Evolutionary conservation across 305 asterid genomes (phyloP), one percentile per base, ranked within the genome.

Genomic region (Fraxinus ornus): DNA sequence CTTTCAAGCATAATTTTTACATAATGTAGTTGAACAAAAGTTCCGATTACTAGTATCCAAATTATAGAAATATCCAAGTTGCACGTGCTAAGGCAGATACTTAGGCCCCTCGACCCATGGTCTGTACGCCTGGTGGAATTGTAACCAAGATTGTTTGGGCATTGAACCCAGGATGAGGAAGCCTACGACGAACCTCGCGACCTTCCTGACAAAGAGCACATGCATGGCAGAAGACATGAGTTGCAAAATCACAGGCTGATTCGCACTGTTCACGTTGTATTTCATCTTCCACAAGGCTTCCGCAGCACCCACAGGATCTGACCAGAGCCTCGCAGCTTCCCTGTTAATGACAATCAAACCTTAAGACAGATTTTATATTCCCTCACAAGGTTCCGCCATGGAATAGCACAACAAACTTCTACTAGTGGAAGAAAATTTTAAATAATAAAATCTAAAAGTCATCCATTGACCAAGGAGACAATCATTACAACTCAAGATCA

Each of bases 161-260:
- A n/a, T 88, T 84, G 81, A 89, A 83, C 8, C 91, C 95, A 2
- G 98, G 97, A 84, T 93, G 98, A 79, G 95, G 97, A 82, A 94
- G 86, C 89, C 94, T 90, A 12, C 97, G 97, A 26, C 98, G 99
- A 81, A 95, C 88, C 90, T 95, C 97, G 80, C 99, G 99, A 21
- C 94, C 97, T 82, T 95, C 99, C 82, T 94, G 99, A 79, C 99
- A 95, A 79, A 95, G 94, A 24, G 99, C 98, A 32, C 97, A 95
- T 21, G 94, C 79, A 73, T 95, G 99, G 88, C 97, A 95, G 73
- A 90, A 86, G 35, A 92, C 85, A 52, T 95, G 99, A 17, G 97
- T 92, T 6, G 91, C 97, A 32, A 94, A 79, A 87, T 95, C 99
- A 52, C 97, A 93, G n/a, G 89, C 87, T 3, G 91, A 73, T 80